Conservation (phyloP, 1,139 yeast genomes). For the Scheffersomyces lignicola region DNA sequence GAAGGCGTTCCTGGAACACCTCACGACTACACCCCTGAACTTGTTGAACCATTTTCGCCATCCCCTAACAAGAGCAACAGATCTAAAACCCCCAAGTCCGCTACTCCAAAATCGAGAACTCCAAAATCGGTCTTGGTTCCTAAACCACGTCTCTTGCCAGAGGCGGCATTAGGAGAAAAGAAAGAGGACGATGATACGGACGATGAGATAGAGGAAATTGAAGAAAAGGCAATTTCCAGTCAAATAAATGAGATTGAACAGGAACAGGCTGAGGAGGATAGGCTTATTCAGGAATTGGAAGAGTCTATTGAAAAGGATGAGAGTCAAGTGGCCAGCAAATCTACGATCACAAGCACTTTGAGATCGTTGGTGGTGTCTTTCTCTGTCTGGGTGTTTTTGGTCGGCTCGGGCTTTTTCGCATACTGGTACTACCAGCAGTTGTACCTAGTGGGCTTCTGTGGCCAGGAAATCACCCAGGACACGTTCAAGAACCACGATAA, state of each 20-base stretch:
- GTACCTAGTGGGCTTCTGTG: slow-evolving; percentile 66
- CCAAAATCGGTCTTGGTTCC: slow-evolving; percentile 15
- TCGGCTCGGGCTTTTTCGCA: slow-evolving; percentile 31
- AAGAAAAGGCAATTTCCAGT: no score
- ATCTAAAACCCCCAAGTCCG: slow-evolving; percentile 6
- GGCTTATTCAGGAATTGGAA: slow-evolving; percentile 2
- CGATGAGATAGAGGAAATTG: slow-evolving; percentile 12
- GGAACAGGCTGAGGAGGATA: slow-evolving; percentile 8
- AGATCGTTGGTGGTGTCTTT: slow-evolving; percentile 15
- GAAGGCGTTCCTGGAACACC: slow-evolving; percentile 20
- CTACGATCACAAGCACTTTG: slow-evolving; percentile 6
- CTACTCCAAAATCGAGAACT: slow-evolving; percentile 7
- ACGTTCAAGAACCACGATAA: slow-evolving; percentile 29
- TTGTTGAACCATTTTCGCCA: slow-evolving; percentile 8
- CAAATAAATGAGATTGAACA: slow-evolving; percentile 8
- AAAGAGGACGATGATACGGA: slow-evolving; percentile 14
- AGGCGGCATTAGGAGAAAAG: slow-evolving; percentile 10
- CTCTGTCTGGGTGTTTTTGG: slow-evolving; percentile 28
- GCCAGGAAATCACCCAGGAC: slow-evolving; percentile 47
- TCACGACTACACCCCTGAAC: slow-evolving; percentile 5
- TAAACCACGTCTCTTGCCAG: slow-evolving; percentile 20
- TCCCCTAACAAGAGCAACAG: not conserved
- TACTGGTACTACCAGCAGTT: slow-evolving; percentile 68
- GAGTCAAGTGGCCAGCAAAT: slow-evolving; percentile 11
- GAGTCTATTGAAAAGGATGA: slow-evolving; percentile 10